phyloP scores from a whole-genome alignment of 768 basidiomycete species.

The Sutorius australiensis region DNA sequence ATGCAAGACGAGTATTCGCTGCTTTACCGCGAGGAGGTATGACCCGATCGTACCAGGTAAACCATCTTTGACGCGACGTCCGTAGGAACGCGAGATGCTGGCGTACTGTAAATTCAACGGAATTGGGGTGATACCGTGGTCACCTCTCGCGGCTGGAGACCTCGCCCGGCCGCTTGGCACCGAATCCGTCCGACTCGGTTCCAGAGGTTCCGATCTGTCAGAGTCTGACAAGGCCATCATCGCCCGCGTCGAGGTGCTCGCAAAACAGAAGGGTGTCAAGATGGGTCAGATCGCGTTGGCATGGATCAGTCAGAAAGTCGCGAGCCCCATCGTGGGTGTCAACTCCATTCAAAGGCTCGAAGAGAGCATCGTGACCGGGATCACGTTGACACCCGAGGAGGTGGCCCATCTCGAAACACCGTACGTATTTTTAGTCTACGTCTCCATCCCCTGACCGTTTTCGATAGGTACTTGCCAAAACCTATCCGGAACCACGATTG shows the following conservation, averaged over 20 bases:
- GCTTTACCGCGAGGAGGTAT: constrained; percentile 52
- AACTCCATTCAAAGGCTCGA: constrained; percentile 12
- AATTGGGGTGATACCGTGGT: constrained; percentile 40
- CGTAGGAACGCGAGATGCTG: no score
- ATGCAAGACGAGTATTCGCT: constrained; percentile 55
- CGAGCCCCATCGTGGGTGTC: constrained; percentile 43
- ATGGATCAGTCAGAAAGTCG: constrained; percentile 40
- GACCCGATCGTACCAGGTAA: neutral
- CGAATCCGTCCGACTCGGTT: constrained; percentile 19
- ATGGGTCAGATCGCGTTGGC: constrained; percentile 23
- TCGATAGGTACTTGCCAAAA: constrained; percentile 15
- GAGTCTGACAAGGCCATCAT: constrained; percentile 36
- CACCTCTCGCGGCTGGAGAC: constrained; percentile 39
- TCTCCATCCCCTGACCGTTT: neutral
- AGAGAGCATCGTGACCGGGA: neutral
- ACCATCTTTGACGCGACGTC: neutral
- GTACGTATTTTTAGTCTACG: constrained; percentile 9
- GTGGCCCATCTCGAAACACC: constrained; percentile 25
- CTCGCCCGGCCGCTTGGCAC: constrained; percentile 37
- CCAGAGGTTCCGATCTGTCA: constrained; percentile 20
- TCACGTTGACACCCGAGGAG: constrained; percentile 24
- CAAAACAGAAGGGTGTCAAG: constrained; percentile 13
- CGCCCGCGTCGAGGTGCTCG: constrained; percentile 38
- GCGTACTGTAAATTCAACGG: no score
- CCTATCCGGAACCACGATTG: constrained; percentile 16